Evolutionary conservation across 192 early-diverging fungal genomes (phyloP).

Genomic region (Coemansia sp.): DNA sequence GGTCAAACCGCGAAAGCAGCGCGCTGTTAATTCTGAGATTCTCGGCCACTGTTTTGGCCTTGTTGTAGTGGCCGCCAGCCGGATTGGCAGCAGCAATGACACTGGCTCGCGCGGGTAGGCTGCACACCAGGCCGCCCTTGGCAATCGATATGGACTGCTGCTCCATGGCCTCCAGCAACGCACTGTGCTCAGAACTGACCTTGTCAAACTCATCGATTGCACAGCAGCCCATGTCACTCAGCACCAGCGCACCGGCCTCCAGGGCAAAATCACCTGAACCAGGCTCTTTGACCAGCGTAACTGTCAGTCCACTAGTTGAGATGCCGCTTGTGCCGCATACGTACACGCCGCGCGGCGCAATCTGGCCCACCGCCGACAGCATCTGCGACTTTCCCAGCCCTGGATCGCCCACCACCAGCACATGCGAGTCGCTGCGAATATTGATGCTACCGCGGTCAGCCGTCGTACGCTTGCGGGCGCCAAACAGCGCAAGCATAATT

Average conservation of each 20-base stretch:
- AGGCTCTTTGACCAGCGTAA: conserved; percentile 68
- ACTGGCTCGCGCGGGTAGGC: conserved; percentile 76
- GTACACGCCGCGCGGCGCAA: conserved; percentile 79
- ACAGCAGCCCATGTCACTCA: conserved; percentile 86
- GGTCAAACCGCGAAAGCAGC: conserved; percentile 76
- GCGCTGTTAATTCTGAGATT: conserved; percentile 71
- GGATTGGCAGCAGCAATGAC: conserved; percentile 90
- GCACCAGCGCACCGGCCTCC: conserved; percentile 80
- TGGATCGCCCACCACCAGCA: conserved; percentile 81
- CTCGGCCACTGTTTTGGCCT: conserved; percentile 76
- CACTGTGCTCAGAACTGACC: conserved; percentile 75
- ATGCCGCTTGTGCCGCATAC: conserved; percentile 72
- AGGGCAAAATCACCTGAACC: conserved; percentile 75
- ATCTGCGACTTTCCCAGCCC: conserved; percentile 87
- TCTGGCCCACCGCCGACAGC: conserved; percentile 77
- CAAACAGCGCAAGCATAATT: conserved; percentile 75
- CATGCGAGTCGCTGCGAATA: conserved; percentile 69
- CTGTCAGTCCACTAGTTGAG: conserved; percentile 68
- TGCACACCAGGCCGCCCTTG: conserved; percentile 84
- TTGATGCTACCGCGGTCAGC: conserved; percentile 40
- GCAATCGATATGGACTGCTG: conserved; percentile 85
- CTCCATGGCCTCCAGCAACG: conserved; percentile 84
- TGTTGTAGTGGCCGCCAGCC: conserved; percentile 84
- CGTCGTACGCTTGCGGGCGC: conserved; percentile 52
- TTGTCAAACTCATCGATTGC: conserved; percentile 93